Base-by-base conservation (phyloP, 139 green algal species). In the Ettlia oleoabundans region DNA sequence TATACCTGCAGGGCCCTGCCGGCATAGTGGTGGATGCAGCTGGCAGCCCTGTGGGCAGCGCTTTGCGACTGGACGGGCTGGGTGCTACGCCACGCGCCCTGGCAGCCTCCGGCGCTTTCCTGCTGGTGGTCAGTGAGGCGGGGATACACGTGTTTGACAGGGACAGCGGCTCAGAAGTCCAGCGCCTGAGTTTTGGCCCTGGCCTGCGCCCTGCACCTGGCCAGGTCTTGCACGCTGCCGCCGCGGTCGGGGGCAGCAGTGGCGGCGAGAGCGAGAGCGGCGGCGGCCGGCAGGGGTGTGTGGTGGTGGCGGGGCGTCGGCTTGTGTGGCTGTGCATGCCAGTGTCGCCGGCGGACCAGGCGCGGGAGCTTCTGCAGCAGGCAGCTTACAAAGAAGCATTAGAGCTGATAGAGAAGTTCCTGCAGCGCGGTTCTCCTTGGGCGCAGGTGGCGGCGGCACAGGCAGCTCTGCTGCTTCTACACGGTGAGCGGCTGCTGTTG, bases 291-390 rank as follows among this genome's bases (percentile, higher is more conserved):
- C 73, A 72, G 18, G 65, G 41, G 24, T 85, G 63, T 26, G 65
- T 88, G 22, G 61, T 81, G 35, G 58, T 91, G 51, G 77, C 88
- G 28, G 86, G 85, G 33, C 73, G 84, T 6, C 74, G 77, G 21
- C 80, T 81, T 42, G 87, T 95, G 51, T 85, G 90, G 80, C 42
- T 89, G 64, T 84, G 92, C 65, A 63, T 82, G 69, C 92, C 92
- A 1, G 82, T 96, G 0, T 85, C 88, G 7, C 52, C 90, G 6
- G 91, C 92, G n/a, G 82, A 90, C 65, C 92, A 96, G 88, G 90
- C 88, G 2, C 81, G 87, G 0, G 89, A 95, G 85, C 71, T 94
- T 47, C 84, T 95, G 52, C 85, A 77, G 64, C 80, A 72, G n/a
- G 66, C 86, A 30, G 71, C 89, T 18, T 92, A 84, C 76, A 78